Base-by-base conservation (phyloP, 2,329 filamentous ascomycete species). In the Monilinia laxa region DNA sequence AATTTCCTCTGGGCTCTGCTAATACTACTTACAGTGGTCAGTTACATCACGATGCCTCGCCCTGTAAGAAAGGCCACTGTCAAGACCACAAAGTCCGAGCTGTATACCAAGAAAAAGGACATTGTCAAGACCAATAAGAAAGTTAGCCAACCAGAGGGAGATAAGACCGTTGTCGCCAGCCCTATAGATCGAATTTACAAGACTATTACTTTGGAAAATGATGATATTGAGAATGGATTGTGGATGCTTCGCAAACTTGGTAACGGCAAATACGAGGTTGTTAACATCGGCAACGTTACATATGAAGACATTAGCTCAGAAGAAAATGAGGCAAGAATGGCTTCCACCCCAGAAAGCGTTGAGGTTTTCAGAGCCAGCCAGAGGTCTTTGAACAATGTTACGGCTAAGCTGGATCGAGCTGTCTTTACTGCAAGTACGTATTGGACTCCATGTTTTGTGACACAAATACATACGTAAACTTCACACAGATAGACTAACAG, bases 191-290 rank as follows among this genome's bases (percentile, higher is more conserved):
- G 64, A 10, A 54, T 71, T 4, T 70, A 72, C 35, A 45, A 64
- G 38, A 68, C 59, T 2, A 62, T 73, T 55, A 58, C 63, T 28
- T 25, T 65, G 23, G 60, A 59, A 35, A 65, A 67, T 28, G 62
- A 45, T 18, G 59, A 69, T n/a, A 55, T 73, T 12, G 28, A 64
- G 31, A 64, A 68, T 66, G 72, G 72, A 2, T 40, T 72, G 4
- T 70, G 63, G 23, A 64, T 73, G 28, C n/a, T 73, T 10, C 68
- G 69, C 16, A 49, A 55, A 25, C 49, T 72, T 12, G 69, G 65
- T 3, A 58, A 57, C 35, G 65, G 67, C 12, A 71, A 67, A 54
- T 70, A 68, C 12, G 69, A 72, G 64, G 54, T 70, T 23, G 55
- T 73, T 45, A 70, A 68, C 16, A 31, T 73, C 5, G 67, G 57